These are phyloP conservation scores for Vaccinium myrtillus DNA, from an alignment of 148 eudicot genomes.

Conservation along the genomic window DNA sequence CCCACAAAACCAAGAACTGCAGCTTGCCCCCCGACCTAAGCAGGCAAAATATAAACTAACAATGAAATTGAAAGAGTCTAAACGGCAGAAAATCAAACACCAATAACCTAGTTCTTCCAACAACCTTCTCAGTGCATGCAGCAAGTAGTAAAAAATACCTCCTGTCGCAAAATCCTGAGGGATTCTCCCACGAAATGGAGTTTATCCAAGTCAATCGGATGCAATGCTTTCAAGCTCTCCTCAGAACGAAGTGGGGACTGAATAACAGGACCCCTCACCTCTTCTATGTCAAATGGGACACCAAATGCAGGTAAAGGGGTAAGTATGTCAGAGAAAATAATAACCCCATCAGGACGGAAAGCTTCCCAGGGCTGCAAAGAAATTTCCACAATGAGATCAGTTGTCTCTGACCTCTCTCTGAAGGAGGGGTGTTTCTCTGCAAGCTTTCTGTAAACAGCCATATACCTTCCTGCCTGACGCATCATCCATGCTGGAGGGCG, in stretches of 20 bases:
- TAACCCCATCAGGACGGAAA: constrained; percentile 94
- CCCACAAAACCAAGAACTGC: constrained; percentile 97
- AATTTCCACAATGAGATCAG: constrained; percentile 98
- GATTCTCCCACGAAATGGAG: constrained; percentile 85
- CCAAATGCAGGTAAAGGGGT: constrained; percentile 99
- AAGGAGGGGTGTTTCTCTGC: constrained; percentile 95
- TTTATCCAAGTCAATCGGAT: constrained; percentile 79
- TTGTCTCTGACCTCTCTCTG: constrained; percentile 98
- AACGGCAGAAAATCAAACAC: background rate
- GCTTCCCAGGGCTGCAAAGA: constrained; percentile 99
- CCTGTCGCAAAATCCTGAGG: constrained; percentile 63
- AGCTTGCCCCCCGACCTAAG: constrained; percentile 81
- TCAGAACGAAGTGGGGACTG: constrained; percentile 85
- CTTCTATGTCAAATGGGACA: constrained; percentile 98
- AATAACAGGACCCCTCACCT: constrained; percentile 95
- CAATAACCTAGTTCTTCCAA: constrained; percentile 1
- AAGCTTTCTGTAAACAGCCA: constrained; percentile 98
- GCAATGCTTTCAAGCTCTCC: constrained; percentile 73
- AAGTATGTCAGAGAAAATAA: constrained; percentile 95
- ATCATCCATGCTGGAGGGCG: constrained; percentile 99
- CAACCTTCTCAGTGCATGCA: constrained; percentile 1
- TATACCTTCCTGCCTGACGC: constrained; percentile 99
- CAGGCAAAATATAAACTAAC: constrained; percentile 9
- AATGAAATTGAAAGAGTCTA: background rate
- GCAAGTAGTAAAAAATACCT: constrained; percentile 41